Percentiles rank a stretch among this genome's conserved stretches.
Conservation (phyloP, 495 filamentous ascomycete species). For the Podospora bellae-mahoneyi region DNA sequence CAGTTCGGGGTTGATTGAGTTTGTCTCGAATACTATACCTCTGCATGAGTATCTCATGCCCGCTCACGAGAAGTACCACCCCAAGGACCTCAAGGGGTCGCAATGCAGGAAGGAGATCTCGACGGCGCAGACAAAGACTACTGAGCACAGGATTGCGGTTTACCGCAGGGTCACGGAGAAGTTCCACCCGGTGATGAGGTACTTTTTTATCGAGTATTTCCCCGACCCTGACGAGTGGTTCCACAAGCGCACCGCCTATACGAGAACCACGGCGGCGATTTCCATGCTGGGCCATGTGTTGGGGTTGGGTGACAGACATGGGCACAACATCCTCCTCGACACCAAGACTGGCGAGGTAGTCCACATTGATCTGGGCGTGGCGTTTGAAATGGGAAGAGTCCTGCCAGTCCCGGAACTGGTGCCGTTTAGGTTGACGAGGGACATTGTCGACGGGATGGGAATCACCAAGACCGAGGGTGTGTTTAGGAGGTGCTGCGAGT, state of each 20-base stretch:
- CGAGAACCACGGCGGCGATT: slow-evolving; percentile 85
- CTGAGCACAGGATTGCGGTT: slow-evolving; percentile 65
- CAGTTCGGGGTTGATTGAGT: slow-evolving; percentile 90
- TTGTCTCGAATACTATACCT: slow-evolving; percentile 87
- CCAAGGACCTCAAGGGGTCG: slow-evolving; percentile 72
- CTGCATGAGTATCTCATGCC: slow-evolving; percentile 88
- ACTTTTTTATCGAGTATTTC: slow-evolving; percentile 96
- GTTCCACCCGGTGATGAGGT: slow-evolving; percentile 91
- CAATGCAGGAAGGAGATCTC: slow-evolving; percentile 73
- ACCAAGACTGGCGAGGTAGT: slow-evolving; percentile 87
- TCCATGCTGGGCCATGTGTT: slow-evolving; percentile 93
- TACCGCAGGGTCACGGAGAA: slow-evolving; percentile 71
- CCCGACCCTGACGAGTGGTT: slow-evolving; percentile 96
- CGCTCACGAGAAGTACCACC: slow-evolving; percentile 81
- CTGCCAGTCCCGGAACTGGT: slow-evolving; percentile 92
- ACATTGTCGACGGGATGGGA: slow-evolving; percentile 95
- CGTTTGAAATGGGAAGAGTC: slow-evolving; percentile 92
- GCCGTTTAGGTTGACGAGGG: slow-evolving; percentile 90
- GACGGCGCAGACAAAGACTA: slow-evolving; percentile 62
- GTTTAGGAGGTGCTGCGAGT: slow-evolving; percentile 94
- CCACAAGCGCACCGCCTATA: slow-evolving; percentile 78
- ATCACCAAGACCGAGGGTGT: slow-evolving; percentile 94
- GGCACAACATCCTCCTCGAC: slow-evolving; percentile 94
- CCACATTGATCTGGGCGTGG: slow-evolving; percentile 94
- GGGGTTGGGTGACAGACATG: slow-evolving; percentile 92